A percentile compares a stretch with the other conserved stretches of the same genome.
phyloP scores from a whole-genome alignment of 176 grass and related monocot species.

The Rhynchospora tenuis region DNA sequence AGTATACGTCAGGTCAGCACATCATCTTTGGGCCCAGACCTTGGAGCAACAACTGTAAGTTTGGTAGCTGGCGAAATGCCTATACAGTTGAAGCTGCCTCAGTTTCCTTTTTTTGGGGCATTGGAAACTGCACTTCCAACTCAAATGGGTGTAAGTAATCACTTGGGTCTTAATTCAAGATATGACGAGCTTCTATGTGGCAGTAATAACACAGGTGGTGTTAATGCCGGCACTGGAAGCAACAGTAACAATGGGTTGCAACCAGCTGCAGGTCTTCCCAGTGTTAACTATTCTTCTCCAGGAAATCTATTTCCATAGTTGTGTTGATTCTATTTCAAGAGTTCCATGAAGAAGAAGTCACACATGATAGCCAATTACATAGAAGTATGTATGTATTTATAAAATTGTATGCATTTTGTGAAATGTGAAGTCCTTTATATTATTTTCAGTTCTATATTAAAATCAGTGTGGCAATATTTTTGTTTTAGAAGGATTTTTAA shows the following conservation, averaged over 20 bases:
- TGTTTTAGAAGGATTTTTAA: background rate
- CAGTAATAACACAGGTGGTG: background rate
- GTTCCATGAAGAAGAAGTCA: background rate
- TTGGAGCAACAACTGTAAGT: background rate
- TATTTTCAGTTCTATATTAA: background rate
- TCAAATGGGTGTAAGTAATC: background rate
- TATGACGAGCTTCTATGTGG: constrained; percentile 5
- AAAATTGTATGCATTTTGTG: background rate
- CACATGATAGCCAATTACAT: background rate
- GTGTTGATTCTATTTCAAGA: background rate
- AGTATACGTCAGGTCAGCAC: background rate
- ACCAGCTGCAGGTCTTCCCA: background rate
- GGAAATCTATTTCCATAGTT: constrained; percentile 18
- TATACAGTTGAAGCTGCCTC: background rate
- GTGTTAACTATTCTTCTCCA: background rate
- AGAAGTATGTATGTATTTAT: background rate
- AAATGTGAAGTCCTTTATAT: background rate
- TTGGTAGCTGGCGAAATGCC: background rate
- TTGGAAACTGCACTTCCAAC: background rate
- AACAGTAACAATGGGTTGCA: background rate
- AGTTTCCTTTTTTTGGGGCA: background rate
- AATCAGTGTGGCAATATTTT: background rate
- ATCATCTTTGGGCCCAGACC: background rate
- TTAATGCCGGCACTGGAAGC: background rate
- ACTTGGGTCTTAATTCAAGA: constrained; percentile 20